Percentiles rank a stretch among this genome's conserved stretches.
phyloP scores from a whole-genome alignment of 345 rosid species.

The Syzygium oleosum region DNA sequence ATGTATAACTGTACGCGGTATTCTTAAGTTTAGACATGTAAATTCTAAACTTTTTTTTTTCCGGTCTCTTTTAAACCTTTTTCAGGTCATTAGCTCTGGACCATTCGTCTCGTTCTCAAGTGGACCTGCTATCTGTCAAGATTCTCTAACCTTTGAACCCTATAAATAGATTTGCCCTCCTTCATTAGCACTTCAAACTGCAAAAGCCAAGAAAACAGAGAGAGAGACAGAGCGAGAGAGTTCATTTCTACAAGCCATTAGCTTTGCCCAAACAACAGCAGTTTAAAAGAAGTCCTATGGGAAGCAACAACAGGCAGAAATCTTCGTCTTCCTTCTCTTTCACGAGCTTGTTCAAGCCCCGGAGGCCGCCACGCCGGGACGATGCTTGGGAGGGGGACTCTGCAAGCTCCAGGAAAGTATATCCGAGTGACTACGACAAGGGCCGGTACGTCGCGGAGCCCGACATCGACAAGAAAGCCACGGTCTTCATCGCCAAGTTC shows the following conservation, averaged over 20 bases:
- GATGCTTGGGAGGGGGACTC: neutral
- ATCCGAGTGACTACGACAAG: conserved; percentile 25
- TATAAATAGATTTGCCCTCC: neutral
- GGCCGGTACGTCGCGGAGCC: conserved; percentile 34
- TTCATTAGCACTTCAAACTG: neutral
- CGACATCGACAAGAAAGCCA: conserved; percentile 22
- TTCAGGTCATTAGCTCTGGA: neutral
- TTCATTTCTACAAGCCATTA: neutral
- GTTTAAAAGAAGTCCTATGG: conserved; percentile 12
- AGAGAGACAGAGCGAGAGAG: neutral
- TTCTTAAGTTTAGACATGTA: neutral
- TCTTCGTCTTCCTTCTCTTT: conserved; percentile 13
- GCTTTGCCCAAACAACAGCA: neutral
- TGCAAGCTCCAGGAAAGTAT: conserved; percentile 1
- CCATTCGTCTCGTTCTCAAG: neutral
- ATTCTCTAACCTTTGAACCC: neutral
- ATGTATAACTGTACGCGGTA: neutral
- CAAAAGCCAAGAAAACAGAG: neutral
- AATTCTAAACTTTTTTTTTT: neutral
- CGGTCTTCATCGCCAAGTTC: conserved; percentile 47
- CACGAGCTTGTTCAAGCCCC: conserved; percentile 25
- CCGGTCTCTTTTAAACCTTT: neutral
- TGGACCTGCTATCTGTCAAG: neutral
- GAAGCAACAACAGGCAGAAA: conserved; percentile 22
- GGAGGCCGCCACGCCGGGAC: neutral